Conservation (phyloP, 192 early-diverging fungal species). For the Diversispora epigaea region DNA sequence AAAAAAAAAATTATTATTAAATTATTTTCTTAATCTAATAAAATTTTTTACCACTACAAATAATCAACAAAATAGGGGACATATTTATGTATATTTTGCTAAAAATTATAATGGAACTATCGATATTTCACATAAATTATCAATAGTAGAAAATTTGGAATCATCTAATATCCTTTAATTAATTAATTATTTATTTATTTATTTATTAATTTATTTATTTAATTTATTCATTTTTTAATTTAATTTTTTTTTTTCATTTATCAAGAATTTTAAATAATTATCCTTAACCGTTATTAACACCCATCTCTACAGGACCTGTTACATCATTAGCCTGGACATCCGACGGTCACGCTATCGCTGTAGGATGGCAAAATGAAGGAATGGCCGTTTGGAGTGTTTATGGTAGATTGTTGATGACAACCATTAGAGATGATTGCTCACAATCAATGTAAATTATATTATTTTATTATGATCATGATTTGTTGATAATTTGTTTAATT, state of each 20-base stretch:
- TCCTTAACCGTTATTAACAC: constrained; percentile 18
- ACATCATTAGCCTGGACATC: constrained; percentile 66
- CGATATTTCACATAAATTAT: constrained; percentile 51
- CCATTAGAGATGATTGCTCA: constrained; percentile 52
- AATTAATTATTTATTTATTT: no score
- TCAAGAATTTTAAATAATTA: background rate
- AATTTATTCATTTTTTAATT: no score
- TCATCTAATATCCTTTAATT: constrained; percentile 31
- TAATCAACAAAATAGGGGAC: constrained; percentile 45
- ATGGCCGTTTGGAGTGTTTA: constrained; percentile 79
- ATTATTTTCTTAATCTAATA: background rate
- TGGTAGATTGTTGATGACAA: constrained; percentile 60
- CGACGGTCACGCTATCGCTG: constrained; percentile 72
- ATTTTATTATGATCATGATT: background rate
- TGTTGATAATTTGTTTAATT: background rate
- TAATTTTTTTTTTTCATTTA: no score
- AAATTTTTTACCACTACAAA: background rate
- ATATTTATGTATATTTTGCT: constrained; percentile 52
- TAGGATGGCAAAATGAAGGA: constrained; percentile 63
- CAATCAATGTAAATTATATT: constrained; percentile 37
- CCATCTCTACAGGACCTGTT: constrained; percentile 41
- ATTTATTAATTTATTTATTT: background rate
- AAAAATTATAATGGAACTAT: constrained; percentile 49
- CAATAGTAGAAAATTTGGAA: constrained; percentile 18
- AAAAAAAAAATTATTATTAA: no score